Evolutionary conservation across 768 basidiomycete genomes (phyloP).

Genomic region (Boletus sp.): DNA sequence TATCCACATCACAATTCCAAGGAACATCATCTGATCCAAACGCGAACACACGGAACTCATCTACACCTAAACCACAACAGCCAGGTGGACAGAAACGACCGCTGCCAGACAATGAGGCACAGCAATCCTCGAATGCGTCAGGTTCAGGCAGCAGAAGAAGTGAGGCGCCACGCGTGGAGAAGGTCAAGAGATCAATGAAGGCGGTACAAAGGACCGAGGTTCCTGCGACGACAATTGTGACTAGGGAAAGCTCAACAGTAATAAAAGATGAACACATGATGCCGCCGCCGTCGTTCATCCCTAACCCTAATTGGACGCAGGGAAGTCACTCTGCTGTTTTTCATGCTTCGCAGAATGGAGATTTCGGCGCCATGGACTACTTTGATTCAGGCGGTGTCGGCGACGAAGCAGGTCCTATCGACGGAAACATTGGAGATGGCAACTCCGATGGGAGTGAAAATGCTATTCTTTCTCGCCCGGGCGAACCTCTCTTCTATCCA

Average conservation of each 20-base stretch:
- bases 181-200: constrained; percentile 39
- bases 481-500: constrained; percentile 26
- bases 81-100: constrained; percentile 21
- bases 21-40: constrained; percentile 24
- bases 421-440: background rate
- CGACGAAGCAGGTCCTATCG: background rate
- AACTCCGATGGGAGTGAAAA: constrained; percentile 4
- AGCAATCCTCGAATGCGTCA: constrained; percentile 29
- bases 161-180: constrained; percentile 47
- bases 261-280: constrained; percentile 33
- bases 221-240: constrained; percentile 5
- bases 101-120: constrained; percentile 22
- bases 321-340: constrained; percentile 11
- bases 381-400: background rate
- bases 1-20: constrained; percentile 69
- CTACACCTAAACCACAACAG: constrained; percentile 18
- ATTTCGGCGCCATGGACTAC: constrained; percentile 16
- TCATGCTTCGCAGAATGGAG: constrained; percentile 14
- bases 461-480: background rate
- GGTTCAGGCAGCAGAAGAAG: constrained; percentile 12
- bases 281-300: constrained; percentile 37
- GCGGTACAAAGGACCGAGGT: constrained; percentile 34
- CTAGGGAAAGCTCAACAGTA: constrained; percentile 14
- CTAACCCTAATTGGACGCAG: constrained; percentile 15
- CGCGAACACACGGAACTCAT: constrained; percentile 10